phyloP scores from a whole-genome alignment of 139 green algal species.

The Picochlorum costavermella region DNA sequence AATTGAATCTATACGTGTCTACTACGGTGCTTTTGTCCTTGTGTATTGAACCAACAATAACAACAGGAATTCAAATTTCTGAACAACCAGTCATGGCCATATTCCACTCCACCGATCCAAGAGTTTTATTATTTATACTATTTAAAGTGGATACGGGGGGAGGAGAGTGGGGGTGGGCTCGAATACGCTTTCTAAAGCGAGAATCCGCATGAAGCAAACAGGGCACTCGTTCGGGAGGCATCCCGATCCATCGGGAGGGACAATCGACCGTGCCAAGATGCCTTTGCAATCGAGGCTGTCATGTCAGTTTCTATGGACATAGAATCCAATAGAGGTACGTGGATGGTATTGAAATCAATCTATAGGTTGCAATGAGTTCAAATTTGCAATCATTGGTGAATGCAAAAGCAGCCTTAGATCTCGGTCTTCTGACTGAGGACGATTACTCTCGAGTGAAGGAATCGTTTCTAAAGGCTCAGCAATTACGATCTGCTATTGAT shows the following conservation, averaged over 20 bases:
- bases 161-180: no score
- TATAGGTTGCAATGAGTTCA: neutral
- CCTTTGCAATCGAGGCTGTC: no score
- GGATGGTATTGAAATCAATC: neutral
- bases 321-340: neutral
- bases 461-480: slow-evolving; percentile 70
- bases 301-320: no score
- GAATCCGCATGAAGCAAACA: no score
- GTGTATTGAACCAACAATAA: neutral
- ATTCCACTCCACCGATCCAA: no score
- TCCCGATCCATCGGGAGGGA: no score
- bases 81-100: no score
- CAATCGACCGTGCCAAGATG: no score
- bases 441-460: slow-evolving; percentile 72
- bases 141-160: no score
- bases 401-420: slow-evolving; percentile 63
- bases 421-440: slow-evolving; percentile 54
- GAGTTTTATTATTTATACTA: no score
- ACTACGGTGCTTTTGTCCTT: neutral
- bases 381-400: slow-evolving; percentile 43
- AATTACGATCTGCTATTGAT: slow-evolving; percentile 66
- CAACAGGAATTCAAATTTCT: neutral
- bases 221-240: no score
- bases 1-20: neutral
- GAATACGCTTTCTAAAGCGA: no score